Base-by-base conservation (phyloP, 768 basidiomycete genomes). In the Tylopilus balloui region DNA sequence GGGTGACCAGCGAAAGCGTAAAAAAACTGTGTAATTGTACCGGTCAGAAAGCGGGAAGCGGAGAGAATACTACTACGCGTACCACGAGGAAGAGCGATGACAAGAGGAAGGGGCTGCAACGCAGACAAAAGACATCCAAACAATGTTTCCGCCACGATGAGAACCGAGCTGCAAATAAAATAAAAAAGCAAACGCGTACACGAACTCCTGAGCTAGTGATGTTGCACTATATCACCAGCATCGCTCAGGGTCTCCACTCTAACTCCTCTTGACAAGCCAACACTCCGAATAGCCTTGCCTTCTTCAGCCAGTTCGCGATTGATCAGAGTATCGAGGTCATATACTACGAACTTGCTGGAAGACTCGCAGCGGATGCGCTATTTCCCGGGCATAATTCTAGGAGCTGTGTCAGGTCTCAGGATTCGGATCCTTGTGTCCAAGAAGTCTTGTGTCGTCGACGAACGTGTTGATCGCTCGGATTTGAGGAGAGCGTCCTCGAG, bases 281-380 rank as follows among this genome's bases (percentile, higher is more conserved):
- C 91, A 63, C 87, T 91, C 63, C 87, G 73, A 37, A 93, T 86
- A 64, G 90, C 90, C 59, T 85, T 75, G n/a, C 91, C 91, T 65
- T 93, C 91, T 69, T 92, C 89, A 20, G 88, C 88, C 47, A 93
- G 69, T 69, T 92, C 89, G 52, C 83, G 76, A 60, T 76, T 83
- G 42, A 92, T 68, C 50, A 70, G 55, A 29, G 59, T 42, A 35
- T 77, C 74, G n/a, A n/a, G n/a, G n/a, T n/a, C n/a, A n/a, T n/a
- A n/a, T n/a, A n/a, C n/a, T n/a, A n/a, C n/a, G n/a, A n/a, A n/a
- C n/a, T n/a, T n/a, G n/a, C n/a, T n/a, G n/a, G n/a, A n/a, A n/a
- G n/a, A n/a, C n/a, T n/a, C n/a, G n/a, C n/a, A n/a, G n/a, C n/a
- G n/a, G n/a, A n/a, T n/a, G n/a, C n/a, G n/a, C n/a, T n/a, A n/a